Evolutionary conservation across 2,329 filamentous ascomycete species (phyloP), one percentile per base, ranked within the genome.

Genomic region (Triangularia verruculosa): DNA sequence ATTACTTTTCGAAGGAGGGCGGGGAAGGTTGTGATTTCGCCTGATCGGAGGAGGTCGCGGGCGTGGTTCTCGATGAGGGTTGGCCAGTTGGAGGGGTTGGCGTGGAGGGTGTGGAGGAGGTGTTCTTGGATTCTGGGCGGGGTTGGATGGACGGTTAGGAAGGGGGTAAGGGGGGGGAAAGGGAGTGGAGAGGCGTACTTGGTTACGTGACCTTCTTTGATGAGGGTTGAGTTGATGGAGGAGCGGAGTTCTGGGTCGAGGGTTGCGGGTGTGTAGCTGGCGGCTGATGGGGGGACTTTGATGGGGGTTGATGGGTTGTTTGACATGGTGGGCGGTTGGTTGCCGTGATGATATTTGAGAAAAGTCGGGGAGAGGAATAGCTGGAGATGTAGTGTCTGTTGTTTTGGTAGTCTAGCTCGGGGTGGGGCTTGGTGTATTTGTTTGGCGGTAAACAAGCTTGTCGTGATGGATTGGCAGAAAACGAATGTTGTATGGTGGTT

Each of bases 191-290:
- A 9, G 27, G 65, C 77, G 59, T 78, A 88, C 86, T 83, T 86
- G 55, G 79, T 74, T 24, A 88, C 81, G 66, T 88, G 83, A 2
- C 86, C 86, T 54, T 86, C 85, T 47, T 79, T 78, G 32, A 89
- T 77, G 24, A 89, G 76, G 12, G 84, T 70, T 9, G 79, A 78
- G 72, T 89, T 89, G 70, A 89, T 85, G 69, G 87, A 81, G 1
- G 86, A 88, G 22, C 86, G 79, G 62, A 89, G 75, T 63, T 89
- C 86, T 6, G 83, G 79, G 69, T 89, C 86, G 62, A 86, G 80
- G 8, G 84, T 89, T 5, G 84, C 84, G 57, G 83, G 77, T 15
- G 85, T 84, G 74, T 89, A 86, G 69, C 79, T 83, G 2, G 85
- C 79, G n/a, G 84, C 84, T 30, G 83, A 82, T 6, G 82, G 76